A percentile compares a stretch with the other conserved stretches of the same genome.
Evolutionary conservation across 441 rosid genomes (phyloP).

Genomic region (Gossypium trilobum): DNA sequence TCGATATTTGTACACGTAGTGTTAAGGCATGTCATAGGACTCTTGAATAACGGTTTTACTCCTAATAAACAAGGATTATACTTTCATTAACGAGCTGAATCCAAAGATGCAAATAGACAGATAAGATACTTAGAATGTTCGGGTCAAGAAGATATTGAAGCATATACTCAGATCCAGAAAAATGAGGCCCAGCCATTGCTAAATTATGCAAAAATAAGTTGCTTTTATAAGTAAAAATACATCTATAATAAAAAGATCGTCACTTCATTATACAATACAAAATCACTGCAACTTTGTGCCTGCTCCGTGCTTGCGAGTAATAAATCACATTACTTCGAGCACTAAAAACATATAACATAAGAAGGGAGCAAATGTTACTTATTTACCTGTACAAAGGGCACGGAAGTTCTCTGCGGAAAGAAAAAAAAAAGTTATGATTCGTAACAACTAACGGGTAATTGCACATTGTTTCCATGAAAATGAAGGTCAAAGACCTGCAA

Average conservation of each 20-base stretch:
- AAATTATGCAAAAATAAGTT: neutral
- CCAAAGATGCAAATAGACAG: neutral
- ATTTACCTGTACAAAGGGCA: constrained; percentile 89
- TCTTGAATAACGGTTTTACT: neutral
- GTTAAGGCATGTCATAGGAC: neutral
- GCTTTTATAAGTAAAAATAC: neutral
- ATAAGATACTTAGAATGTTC: neutral
- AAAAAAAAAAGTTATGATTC: constrained; percentile 17
- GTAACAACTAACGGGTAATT: neutral
- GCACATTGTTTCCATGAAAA: neutral
- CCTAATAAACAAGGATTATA: neutral
- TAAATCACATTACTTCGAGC: neutral
- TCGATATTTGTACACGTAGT: neutral
- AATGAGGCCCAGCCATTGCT: neutral
- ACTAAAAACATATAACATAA: neutral
- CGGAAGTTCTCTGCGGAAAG: constrained; percentile 74
- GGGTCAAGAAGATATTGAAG: neutral
- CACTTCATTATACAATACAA: neutral
- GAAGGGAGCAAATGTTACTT: constrained; percentile 43
- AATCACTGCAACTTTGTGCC: neutral
- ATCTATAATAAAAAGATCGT: neutral
- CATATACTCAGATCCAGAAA: neutral
- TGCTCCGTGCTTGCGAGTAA: neutral
- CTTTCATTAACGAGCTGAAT: neutral
- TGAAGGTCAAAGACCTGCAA: constrained; percentile 5